Conservation (phyloP, 106 monocot genomes). For the Apostasia shenzhenica region DNA sequence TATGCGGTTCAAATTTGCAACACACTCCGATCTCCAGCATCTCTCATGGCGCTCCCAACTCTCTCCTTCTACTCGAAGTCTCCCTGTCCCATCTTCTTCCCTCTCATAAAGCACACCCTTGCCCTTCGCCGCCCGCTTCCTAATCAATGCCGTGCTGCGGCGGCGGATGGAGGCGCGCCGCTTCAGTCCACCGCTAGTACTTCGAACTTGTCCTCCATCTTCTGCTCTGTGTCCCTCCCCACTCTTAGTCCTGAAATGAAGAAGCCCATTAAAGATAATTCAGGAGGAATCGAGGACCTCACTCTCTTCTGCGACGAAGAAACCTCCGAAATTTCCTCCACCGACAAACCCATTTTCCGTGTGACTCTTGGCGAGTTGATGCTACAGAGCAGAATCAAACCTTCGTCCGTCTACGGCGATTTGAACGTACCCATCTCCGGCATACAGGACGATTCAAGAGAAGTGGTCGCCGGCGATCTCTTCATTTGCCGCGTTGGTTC, state of each 20-base stretch:
- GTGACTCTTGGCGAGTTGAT: conserved; percentile 40
- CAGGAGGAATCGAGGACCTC: conserved; percentile 1
- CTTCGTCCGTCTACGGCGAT: conserved; percentile 43
- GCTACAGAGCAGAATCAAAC: conserved; percentile 38
- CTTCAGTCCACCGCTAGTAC: conserved; percentile 13
- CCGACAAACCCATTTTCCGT: conserved; percentile 28
- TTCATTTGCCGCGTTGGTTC: conserved; percentile 33
- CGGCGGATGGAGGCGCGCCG: neutral
- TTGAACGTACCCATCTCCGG: conserved; percentile 34
- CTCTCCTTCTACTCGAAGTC: neutral
- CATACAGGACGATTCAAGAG: conserved; percentile 53
- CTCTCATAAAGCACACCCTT: neutral
- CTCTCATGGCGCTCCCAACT: conserved; percentile 9
- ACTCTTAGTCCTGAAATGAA: conserved; percentile 25
- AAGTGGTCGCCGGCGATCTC: conserved; percentile 41
- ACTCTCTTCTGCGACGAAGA: conserved; percentile 4
- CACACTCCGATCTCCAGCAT: neutral
- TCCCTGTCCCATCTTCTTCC: neutral
- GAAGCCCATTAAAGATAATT: conserved; percentile 19
- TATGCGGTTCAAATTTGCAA: too few species aligned
- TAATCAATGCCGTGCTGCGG: neutral
- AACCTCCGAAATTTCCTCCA: neutral
- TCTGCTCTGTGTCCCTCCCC: conserved; percentile 19
- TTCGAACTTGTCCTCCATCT: conserved; percentile 3
- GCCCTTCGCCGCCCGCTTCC: neutral